Base-by-base conservation (phyloP, 331 rosid species). In the Pyrus hybrid region DNA sequence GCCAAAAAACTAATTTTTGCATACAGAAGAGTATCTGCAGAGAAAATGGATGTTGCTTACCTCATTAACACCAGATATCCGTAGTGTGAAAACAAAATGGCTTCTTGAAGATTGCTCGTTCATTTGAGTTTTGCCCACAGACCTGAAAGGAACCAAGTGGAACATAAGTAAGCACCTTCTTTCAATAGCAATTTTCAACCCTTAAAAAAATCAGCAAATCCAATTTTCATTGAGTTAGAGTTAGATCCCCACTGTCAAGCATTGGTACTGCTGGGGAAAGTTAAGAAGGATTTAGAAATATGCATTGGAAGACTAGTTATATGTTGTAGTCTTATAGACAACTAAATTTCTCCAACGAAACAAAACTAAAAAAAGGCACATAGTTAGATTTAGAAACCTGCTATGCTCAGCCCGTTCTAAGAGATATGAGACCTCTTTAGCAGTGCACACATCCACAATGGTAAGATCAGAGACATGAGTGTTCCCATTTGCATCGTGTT, bases 91-190 rank as follows among this genome's bases (percentile, higher is more conserved):
- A 73, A 95, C 99, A 76, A 95, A 95, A 84, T 95, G 99, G 77
- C 99, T 95, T 80, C 99, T 90, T 64, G 99, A 95, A 65, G 99
- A 95, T 82, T 88, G 91, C 82, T 95, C 99, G 37, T 95, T 95
- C 96, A 92, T 92, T 80, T 90, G 99, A 67, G 99, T 95, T 87
- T 92, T 95, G n/a, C 99, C 99, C 29, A 95, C 97, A 53, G 99
- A 87, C 81, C 99, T 95, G 68, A 75, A 79, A 69, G 45, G 67
- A 80, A 62, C 13, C 7, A 68, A 71, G 47, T 73, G 18, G 21
- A 68, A 76, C 57, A 77, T 32, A 53, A 37, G 23, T 11, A 25
- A 61, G 20, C 14, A 1, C 4, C 30, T 26, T 13, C 29, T 62
- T 25, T 62, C 30, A 13, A 30, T 22, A 21, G 23, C 29, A 54